A percentile compares a stretch with the other conserved stretches of the same genome.
These are phyloP conservation scores for Capsella bursapastoris DNA, from an alignment of 345 rosid genomes.

Conservation along the genomic window DNA sequence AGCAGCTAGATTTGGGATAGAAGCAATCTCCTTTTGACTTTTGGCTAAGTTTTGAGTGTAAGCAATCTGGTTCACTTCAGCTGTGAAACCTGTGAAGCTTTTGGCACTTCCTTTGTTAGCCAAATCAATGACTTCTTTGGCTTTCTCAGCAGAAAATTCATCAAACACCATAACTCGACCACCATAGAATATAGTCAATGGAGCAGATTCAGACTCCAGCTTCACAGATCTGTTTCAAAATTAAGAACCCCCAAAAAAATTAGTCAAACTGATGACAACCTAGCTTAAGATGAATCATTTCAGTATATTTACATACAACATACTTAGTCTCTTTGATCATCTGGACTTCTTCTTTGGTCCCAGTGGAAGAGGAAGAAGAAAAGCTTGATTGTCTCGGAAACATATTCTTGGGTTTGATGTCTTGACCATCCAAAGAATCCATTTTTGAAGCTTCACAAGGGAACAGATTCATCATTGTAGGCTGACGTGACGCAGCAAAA, in stretches of 20 bases:
- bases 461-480: slow-evolving; percentile 66
- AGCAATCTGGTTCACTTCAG: slow-evolving; percentile 23
- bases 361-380: slow-evolving; percentile 43
- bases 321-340: slow-evolving; percentile 53
- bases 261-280: slow-evolving; percentile 19
- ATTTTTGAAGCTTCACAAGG: slow-evolving; percentile 45
- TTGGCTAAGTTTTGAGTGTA: slow-evolving; percentile 39
- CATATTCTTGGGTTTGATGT: slow-evolving; percentile 56
- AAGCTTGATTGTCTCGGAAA: slow-evolving; percentile 65
- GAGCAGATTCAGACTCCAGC: slow-evolving; percentile 53
- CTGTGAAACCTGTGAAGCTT: slow-evolving; percentile 21
- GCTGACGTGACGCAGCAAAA: slow-evolving; percentile 28
- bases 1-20: slow-evolving; percentile 38
- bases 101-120: slow-evolving; percentile 60
- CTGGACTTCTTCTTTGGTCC: slow-evolving; percentile 44
- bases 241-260: slow-evolving; percentile 15
- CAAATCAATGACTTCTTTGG: slow-evolving; percentile 71
- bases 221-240: slow-evolving; percentile 41
- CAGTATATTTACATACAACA: background rate
- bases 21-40: slow-evolving; percentile 43
- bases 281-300: background rate
- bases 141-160: slow-evolving; percentile 75
- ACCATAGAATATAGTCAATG: slow-evolving; percentile 81
- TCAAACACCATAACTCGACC: slow-evolving; percentile 81
- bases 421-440: slow-evolving; percentile 31